Base-by-base conservation (phyloP, 371 early-diverging fungal genomes). In the Mycotypha africana region DNA sequence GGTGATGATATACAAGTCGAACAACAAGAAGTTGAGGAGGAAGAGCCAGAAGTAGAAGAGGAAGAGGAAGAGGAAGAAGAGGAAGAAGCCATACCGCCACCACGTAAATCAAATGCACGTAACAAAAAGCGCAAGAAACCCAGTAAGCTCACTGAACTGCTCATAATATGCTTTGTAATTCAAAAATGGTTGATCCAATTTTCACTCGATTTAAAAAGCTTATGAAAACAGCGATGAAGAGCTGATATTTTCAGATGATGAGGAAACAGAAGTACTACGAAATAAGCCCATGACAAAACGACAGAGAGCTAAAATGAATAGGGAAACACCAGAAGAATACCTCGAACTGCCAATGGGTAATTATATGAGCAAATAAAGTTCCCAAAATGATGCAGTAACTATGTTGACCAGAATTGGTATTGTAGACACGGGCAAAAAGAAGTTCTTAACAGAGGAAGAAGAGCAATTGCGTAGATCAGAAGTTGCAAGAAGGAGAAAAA, bases 401-500 rank as follows among this genome's bases (percentile, higher is more conserved):
- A 36, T 12, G 23, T n/a, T 6, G 12, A 12, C 17, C 12, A 2
- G 16, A 11, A 33, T 33, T 33, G 15, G 14, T 11, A 14, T 11
- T n/a, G 7, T 54, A 75, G 72, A 70, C 9, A 54, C 70, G 10
- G 76, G 81, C 15, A 84, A 82, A 54, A 80, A 80, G 59, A 74
- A 75, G 41, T 64, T 60, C 32, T 57, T 80, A 20, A 82, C 87
- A 2, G 78, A 74, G 22, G 87, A 86, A 49, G 87, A 86, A 42
- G 60, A 82, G 35, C 83, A 86, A 0, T 56, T 86, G 26, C 67
- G 76, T 47, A 77, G 70, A 58, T 85, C 85, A n/a, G 87, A 86
- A 60, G 78, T 82, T 20, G 81, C 85, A 1, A 77, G 87, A 46
- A 74, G 84, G 20, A 75, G 87, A 50, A 86, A 86, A 61, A 86